These are phyloP conservation scores for Hydnomerulius pinastri DNA, from an alignment of 768 basidiomycete species.

Conservation along the genomic window DNA sequence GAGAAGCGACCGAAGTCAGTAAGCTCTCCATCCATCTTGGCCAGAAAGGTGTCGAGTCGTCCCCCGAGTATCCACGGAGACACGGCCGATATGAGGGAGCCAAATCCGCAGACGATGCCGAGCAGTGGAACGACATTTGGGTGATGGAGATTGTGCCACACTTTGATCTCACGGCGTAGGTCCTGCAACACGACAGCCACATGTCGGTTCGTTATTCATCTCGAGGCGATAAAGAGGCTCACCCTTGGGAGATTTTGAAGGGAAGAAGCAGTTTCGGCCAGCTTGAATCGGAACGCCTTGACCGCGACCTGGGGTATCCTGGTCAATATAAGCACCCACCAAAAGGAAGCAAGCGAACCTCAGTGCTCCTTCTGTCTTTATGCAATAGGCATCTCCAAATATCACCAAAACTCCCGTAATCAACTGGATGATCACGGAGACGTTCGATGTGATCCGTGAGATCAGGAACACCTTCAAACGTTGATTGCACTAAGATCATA, in stretches of 20 bases:
- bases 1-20: not conserved
- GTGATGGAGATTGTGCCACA: conserved; percentile 19
- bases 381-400: not conserved
- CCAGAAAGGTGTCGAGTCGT: conserved; percentile 11
- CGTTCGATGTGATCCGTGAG: not conserved
- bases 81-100: conserved; percentile 13
- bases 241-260: not conserved
- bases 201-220: not conserved
- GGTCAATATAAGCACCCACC: too few relatives aligned
- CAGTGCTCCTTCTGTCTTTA: not conserved
- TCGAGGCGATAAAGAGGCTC: not conserved
- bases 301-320: not conserved
- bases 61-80: conserved; percentile 18
- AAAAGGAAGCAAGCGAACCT: not conserved
- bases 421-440: not conserved
- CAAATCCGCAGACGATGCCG: conserved; percentile 9
- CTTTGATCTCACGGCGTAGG: conserved; percentile 19
- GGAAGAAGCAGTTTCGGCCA: not conserved
- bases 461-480: not conserved
- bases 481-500: not conserved
- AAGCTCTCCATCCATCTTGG: not conserved
- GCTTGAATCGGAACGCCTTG: not conserved
- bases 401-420: not conserved
- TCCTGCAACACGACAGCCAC: conserved; percentile 7
- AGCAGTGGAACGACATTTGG: conserved; percentile 21